Percentiles rank a stretch among this genome's conserved stretches.
phyloP scores from a whole-genome alignment of 805 yeast genomes.

The Candida endomychidarum region DNA sequence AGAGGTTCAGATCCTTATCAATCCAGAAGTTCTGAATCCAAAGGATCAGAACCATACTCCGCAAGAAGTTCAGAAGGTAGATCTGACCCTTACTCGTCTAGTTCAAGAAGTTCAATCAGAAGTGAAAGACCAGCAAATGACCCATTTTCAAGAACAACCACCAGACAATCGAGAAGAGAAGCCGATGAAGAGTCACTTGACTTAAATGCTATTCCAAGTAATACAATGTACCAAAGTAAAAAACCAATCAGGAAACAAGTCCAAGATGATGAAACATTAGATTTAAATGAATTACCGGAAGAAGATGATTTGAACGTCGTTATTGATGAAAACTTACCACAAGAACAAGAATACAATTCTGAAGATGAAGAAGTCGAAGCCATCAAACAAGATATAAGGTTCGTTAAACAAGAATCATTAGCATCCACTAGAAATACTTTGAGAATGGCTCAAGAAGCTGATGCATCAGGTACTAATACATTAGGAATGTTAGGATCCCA shows the following conservation, averaged over 20 bases:
- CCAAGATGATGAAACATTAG: constrained; percentile 27
- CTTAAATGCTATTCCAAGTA: constrained; percentile 38
- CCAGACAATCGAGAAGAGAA: constrained; percentile 10
- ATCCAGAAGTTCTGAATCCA: constrained; percentile 1
- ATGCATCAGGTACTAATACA: constrained; percentile 59
- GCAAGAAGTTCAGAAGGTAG: background rate
- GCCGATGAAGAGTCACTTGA: constrained; percentile 36
- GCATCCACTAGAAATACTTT: constrained; percentile 84
- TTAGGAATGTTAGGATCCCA: constrained; percentile 94
- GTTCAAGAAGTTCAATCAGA: background rate
- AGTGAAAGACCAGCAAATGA: constrained; percentile 4
- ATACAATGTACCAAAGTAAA: constrained; percentile 20
- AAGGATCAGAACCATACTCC: background rate
- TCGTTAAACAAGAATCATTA: constrained; percentile 83
- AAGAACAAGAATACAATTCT: constrained; percentile 43
- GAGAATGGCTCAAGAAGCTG: constrained; percentile 49
- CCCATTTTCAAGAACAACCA: constrained; percentile 11
- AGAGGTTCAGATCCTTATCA: constrained; percentile 2
- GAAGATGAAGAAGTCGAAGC: constrained; percentile 91
- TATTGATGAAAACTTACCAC: constrained; percentile 34
- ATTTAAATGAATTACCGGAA: constrained; percentile 32
- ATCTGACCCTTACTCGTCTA: constrained; percentile 16
- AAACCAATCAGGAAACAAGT: constrained; percentile 22
- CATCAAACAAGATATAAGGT: constrained; percentile 77
- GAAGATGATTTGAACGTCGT: constrained; percentile 42